phyloP scores from a whole-genome alignment of 805 yeast genomes.

The Candida boleticola region DNA sequence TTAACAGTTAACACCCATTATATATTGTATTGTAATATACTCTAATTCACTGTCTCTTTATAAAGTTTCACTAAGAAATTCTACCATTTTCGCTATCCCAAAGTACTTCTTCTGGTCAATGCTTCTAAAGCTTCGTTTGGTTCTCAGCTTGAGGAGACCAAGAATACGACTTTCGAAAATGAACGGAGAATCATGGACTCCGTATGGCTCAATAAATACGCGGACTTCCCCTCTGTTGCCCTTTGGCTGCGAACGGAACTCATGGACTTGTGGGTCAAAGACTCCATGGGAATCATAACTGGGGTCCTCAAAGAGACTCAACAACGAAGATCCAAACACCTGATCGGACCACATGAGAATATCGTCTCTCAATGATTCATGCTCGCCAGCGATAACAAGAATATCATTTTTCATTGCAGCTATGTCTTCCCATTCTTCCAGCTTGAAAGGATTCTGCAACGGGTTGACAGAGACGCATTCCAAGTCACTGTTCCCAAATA shows the following conservation, averaged over 20 bases:
- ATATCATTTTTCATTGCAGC: constrained; percentile 27
- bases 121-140: constrained; percentile 8
- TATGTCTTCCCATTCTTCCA: constrained; percentile 31
- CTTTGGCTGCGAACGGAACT: constrained; percentile 15
- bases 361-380: constrained; percentile 42
- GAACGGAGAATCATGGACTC: constrained; percentile 31
- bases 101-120: constrained; percentile 3
- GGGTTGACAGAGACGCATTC: constrained; percentile 21
- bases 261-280: constrained; percentile 17
- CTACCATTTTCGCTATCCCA: background rate
- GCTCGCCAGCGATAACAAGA: constrained; percentile 37
- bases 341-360: constrained; percentile 34
- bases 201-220: constrained; percentile 35
- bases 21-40: background rate
- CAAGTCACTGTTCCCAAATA: constrained; percentile 14
- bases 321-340: constrained; percentile 14
- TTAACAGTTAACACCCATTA: background rate
- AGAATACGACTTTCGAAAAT: constrained; percentile 24
- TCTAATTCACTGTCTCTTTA: background rate
- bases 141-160: constrained; percentile 4
- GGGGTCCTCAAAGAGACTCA: background rate
- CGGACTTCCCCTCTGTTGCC: constrained; percentile 17
- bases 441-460: constrained; percentile 18
- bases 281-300: background rate
- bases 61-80: constrained; percentile 1